These are phyloP conservation scores for Macrophomina phaseolina DNA, from an alignment of 2,329 filamentous ascomycete species.

Conservation along the genomic window DNA sequence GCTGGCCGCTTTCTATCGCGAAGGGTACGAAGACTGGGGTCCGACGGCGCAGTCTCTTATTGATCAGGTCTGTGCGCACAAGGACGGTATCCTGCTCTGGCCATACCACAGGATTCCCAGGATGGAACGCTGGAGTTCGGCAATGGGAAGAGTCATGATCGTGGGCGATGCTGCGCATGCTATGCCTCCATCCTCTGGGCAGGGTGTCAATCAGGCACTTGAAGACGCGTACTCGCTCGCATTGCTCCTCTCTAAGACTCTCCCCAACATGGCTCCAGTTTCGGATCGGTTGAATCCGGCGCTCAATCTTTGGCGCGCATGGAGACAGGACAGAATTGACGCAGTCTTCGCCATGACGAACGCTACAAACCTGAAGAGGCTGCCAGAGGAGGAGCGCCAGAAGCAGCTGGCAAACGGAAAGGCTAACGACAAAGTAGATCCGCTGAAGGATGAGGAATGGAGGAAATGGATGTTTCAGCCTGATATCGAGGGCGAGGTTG, in stretches of 20 bases:
- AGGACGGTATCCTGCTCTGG: constrained; percentile 52
- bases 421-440: not conserved
- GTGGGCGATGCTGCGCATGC: constrained; percentile 58
- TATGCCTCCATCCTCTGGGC: constrained; percentile 55
- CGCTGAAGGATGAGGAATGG: not conserved
- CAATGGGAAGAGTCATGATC: constrained; percentile 46
- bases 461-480: not conserved
- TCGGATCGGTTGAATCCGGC: not conserved
- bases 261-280: not conserved
- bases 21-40: constrained; percentile 42
- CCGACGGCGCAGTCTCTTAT: constrained; percentile 47
- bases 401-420: not conserved
- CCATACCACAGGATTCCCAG: constrained; percentile 57
- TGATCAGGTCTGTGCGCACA: constrained; percentile 37
- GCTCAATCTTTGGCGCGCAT: not conserved
- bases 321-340: not conserved
- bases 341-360: not conserved
- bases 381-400: not conserved
- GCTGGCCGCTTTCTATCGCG: constrained; percentile 43
- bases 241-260: constrained; percentile 38
- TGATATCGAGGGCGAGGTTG: not conserved
- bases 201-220: constrained; percentile 56
- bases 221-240: constrained; percentile 58
- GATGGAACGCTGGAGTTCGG: constrained; percentile 53
- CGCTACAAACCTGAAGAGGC: not conserved